Evolutionary conservation across 768 basidiomycete genomes (phyloP), one percentile per base, ranked within the genome.

Genomic region (Mycena vulgaris): DNA sequence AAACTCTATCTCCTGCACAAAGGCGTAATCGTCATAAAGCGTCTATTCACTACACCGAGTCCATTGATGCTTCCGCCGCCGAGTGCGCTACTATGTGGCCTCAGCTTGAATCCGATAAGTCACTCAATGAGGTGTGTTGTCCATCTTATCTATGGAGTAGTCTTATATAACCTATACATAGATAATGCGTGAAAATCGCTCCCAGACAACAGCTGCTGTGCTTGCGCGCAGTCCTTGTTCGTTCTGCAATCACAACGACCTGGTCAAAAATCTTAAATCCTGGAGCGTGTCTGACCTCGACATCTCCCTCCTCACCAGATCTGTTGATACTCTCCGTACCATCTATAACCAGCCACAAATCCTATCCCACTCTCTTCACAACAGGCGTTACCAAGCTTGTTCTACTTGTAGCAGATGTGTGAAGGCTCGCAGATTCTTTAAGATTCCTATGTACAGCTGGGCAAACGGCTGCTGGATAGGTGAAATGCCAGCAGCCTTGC

Each of bases 391-490:
- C 31, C 53, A 62, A 4, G 23, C 52, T 1, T 75, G 74, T 37
- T 28, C 63, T 1, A 59, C 64, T 2, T 75, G 71, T 40, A 28
- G 30, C 14, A 16, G 53, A 30, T 64, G 65, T 33, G 52, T 75
- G 8, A 63, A 48, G 17, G 45, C 21, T n/a, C 45, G 13, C 11
- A n/a, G 2, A 37, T 76, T 76, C 31, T 21, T 55, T 17, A 31
- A 42, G n/a, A 47, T 73, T n/a, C n/a, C n/a, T n/a, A n/a, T n/a
- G n/a, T n/a, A n/a, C n/a, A n/a, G n/a, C n/a, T n/a, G n/a, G n/a
- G n/a, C n/a, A n/a, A n/a, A n/a, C 56, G 72, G 74, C 25, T 74
- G 71, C 27, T 76, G 75, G 75, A 67, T 75, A 23, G 75, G 75
- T 10, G 42, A 56, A 0, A 28, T 69, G 14, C 75, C 75, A 1